Base-by-base conservation (phyloP, 495 filamentous ascomycete genomes). In the Podospora conica region DNA sequence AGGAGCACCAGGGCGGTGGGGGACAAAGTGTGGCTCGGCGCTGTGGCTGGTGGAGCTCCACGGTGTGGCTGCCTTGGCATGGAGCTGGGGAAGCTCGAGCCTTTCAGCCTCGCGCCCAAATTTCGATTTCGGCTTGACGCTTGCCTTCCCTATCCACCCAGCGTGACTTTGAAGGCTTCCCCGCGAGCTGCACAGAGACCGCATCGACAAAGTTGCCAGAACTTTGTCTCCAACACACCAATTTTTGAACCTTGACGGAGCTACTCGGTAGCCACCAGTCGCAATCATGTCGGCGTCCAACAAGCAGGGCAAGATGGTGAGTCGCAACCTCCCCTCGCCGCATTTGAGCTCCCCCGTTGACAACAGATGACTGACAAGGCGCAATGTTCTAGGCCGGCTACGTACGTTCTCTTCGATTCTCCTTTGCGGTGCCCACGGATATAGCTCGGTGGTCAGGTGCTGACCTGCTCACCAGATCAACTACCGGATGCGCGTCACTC, bases 251-350 rank as follows among this genome's bases (percentile, higher is more conserved):
- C 33, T 18, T 73, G 60, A 68, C 68, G 68, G 82, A 85, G 88
- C 88, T 90, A 88, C 87, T 81, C 69, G 61, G 77, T 84, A 85
- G 83, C 86, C 54, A 86, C 84, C 84, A 82, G 79, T 73, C 76
- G 75, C 71, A 70, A 80, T 74, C 77, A 89, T 78, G 80, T 96
- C 96, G 90, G 94, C 96, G 89, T 87, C 89, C 70, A 97, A 97
- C 85, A 96, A 96, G 77, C 91, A 96, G 76, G 95, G 95, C 78
- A 97, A 97, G 85, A 98, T 98, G 95, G 95, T 98, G 83, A 88
- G 92, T 86, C 78, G 64, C 64, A 58, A 33, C 63, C 65, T 61
- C 61, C 71, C 65, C 68, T 68, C 70, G 63, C 69, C 68, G 64
- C 74, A 73, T 68, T 78, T 64, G 67, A 75, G 76, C 77, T 75